Base-by-base conservation (phyloP, 345 rosid genomes). In the Erysimum cheiranthoides region DNA sequence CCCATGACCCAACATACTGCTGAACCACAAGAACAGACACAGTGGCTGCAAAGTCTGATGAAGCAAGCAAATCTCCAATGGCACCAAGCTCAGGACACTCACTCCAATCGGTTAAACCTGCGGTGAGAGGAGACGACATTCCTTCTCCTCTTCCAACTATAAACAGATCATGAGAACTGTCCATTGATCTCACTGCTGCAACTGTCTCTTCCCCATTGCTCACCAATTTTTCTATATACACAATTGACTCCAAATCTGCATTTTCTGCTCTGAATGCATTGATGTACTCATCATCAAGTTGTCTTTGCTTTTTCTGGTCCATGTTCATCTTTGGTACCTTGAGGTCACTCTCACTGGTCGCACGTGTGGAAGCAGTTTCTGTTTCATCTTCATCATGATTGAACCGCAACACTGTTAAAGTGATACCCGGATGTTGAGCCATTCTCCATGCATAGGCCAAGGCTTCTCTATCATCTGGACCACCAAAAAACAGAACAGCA, bases 61-160 rank as follows among this genome's bases (percentile, higher is more conserved):
- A 95, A 0, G 98, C 99, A 30, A 95, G 82, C 79, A 95, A 70
- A 76, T 95, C 99, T 6, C 99, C 98, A 16, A 92, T 92, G 6
- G 97, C 93, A 2, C 98, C 99, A 4, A 92, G 96, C 83, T 95
- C 99, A 0, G 97, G 98, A 76, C 99, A 95, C 57, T 95, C 99
- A n/a, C 99, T 95, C 99, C 98, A 92, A 81, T 95, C 99, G 0
- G 96, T 90, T 56, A 95, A 87, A 40, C 99, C 98, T 0, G 94
- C 93, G 0, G 94, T 90, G 21, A 92, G 80, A 5, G 97, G 90
- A 6, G 94, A 90, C 1, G 54, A 45, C 84, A 81, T 81, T 18
- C 93, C 98, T 79, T 90, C 85, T 42, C 98, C 97, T 86, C 99
- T 90, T 34, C 99, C 98, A 1, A 92, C 96, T 10, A 90, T 84